Percentiles rank a stretch among this genome's conserved stretches.
These are phyloP conservation scores for Scedosporium boydii DNA, from an alignment of 2,329 filamentous ascomycete genomes.

Conservation along the genomic window DNA sequence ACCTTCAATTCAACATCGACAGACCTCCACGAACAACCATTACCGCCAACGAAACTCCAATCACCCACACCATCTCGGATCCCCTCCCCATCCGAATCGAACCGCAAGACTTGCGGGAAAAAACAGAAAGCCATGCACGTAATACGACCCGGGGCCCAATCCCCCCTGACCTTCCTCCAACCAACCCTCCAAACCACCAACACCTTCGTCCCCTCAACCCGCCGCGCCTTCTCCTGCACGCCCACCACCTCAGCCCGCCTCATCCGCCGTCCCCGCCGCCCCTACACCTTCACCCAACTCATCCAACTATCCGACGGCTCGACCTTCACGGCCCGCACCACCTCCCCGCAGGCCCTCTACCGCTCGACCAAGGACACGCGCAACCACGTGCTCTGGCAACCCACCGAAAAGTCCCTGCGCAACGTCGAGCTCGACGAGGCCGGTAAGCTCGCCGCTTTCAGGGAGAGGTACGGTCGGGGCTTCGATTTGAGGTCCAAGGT, in stretches of 20 bases:
- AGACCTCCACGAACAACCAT: not conserved
- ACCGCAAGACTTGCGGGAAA: not conserved
- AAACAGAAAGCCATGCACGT: constrained; percentile 7
- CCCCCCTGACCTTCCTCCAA: constrained; percentile 12
- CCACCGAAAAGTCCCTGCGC: constrained; percentile 65
- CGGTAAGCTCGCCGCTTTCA: constrained; percentile 77
- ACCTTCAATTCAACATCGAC: not conserved
- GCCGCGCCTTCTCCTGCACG: constrained; percentile 14
- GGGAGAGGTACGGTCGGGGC: constrained; percentile 69
- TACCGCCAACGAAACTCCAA: not conserved
- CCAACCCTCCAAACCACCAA: constrained; percentile 18
- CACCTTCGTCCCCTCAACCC: constrained; percentile 14
- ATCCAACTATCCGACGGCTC: constrained; percentile 86
- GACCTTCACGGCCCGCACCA: constrained; percentile 71
- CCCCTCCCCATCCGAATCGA: not conserved
- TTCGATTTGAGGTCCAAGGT: constrained; percentile 56
- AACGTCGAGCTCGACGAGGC: constrained; percentile 95
- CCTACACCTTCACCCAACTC: constrained; percentile 96
- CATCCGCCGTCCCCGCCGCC: constrained; percentile 76
- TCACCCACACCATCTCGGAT: not conserved
- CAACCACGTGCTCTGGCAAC: constrained; percentile 89
- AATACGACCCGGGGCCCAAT: constrained; percentile 8
- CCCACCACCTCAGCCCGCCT: constrained; percentile 60
- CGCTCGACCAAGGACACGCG: constrained; percentile 68
- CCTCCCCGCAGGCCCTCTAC: constrained; percentile 55